Evolutionary conservation across 805 yeast genomes (phyloP).

Genomic region (Saccharomycopsis babjevae): DNA sequence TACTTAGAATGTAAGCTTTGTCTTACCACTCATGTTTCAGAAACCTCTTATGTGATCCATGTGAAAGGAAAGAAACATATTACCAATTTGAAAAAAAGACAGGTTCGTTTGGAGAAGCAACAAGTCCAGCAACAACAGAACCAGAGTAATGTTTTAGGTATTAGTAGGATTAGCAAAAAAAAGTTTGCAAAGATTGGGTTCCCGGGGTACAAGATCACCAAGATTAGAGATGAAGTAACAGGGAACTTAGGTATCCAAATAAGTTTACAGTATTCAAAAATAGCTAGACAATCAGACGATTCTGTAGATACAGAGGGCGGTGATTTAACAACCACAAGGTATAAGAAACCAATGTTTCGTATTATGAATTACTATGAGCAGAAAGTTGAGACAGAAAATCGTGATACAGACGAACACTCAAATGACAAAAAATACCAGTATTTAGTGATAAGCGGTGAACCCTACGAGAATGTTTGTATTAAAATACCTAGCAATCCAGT

Average conservation of each 20-base stretch:
- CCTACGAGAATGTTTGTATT: slow-evolving; percentile 73
- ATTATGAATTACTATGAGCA: slow-evolving; percentile 74
- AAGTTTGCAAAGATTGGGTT: slow-evolving; percentile 53
- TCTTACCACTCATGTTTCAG: slow-evolving; percentile 69
- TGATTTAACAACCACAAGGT: not conserved
- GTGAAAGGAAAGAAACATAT: slow-evolving; percentile 79
- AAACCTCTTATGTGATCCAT: slow-evolving; percentile 75
- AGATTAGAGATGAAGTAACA: slow-evolving; percentile 53
- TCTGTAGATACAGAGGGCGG: not conserved
- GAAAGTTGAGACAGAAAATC: slow-evolving; percentile 37
- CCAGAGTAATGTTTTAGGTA: slow-evolving; percentile 12
- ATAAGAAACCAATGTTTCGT: slow-evolving; percentile 51
- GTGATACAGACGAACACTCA: slow-evolving; percentile 10
- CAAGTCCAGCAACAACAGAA: slow-evolving; percentile 1
- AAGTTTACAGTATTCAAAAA: slow-evolving; percentile 45
- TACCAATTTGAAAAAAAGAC: slow-evolving; percentile 55
- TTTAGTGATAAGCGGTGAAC: slow-evolving; percentile 76
- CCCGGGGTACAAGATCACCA: slow-evolving; percentile 61
- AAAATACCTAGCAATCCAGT: slow-evolving; percentile 53
- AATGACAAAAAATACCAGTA: slow-evolving; percentile 43
- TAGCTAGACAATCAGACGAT: slow-evolving; percentile 25
- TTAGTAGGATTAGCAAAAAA: slow-evolving; percentile 28
- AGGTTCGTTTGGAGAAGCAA: slow-evolving; percentile 23
- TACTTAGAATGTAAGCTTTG: slow-evolving; percentile 77
- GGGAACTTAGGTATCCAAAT: slow-evolving; percentile 56